phyloP scores from a whole-genome alignment of 2,329 filamentous ascomycete genomes.

The Botrytis byssoidea region DNA sequence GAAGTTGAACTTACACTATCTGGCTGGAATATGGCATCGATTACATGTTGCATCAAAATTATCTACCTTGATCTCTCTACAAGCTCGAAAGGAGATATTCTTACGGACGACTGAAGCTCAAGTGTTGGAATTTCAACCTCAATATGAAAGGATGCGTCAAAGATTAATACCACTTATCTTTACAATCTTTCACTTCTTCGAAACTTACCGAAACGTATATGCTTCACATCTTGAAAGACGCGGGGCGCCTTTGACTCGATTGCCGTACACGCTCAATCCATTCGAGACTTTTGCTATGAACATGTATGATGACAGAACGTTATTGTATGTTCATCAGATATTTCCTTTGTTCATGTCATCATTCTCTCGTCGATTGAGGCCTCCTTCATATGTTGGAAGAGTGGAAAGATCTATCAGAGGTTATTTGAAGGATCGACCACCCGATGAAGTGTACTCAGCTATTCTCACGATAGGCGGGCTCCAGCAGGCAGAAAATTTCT shows the following conservation, averaged over 20 bases:
- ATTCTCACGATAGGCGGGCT: slow-evolving; percentile 60
- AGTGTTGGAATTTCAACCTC: slow-evolving; percentile 56
- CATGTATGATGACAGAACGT: slow-evolving; percentile 63
- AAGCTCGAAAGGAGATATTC: slow-evolving; percentile 66
- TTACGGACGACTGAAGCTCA: slow-evolving; percentile 55
- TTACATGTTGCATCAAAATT: slow-evolving; percentile 64
- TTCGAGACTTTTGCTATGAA: slow-evolving; percentile 61
- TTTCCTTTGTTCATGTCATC: slow-evolving; percentile 65
- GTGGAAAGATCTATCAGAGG: slow-evolving; percentile 62
- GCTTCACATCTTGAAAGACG: slow-evolving; percentile 55
- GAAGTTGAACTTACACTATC: slow-evolving; percentile 56
- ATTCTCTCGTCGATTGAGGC: slow-evolving; percentile 60
- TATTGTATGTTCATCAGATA: slow-evolving; percentile 62
- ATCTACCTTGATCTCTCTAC: slow-evolving; percentile 60
- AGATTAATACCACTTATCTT: slow-evolving; percentile 63
- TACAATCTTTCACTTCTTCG: slow-evolving; percentile 67
- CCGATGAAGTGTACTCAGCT: slow-evolving; percentile 61
- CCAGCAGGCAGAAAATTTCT: slow-evolving; percentile 61
- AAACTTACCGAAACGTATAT: slow-evolving; percentile 60
- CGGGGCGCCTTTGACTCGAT: slow-evolving; percentile 48
- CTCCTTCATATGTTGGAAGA: slow-evolving; percentile 62
- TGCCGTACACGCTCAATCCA: slow-evolving; percentile 60
- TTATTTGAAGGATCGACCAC: slow-evolving; percentile 60
- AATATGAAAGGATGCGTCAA: slow-evolving; percentile 62
- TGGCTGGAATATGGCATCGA: slow-evolving; percentile 65